Evolutionary conservation across 2,329 filamentous ascomycete genomes (phyloP).

Genomic region (Cercospora sesami): DNA sequence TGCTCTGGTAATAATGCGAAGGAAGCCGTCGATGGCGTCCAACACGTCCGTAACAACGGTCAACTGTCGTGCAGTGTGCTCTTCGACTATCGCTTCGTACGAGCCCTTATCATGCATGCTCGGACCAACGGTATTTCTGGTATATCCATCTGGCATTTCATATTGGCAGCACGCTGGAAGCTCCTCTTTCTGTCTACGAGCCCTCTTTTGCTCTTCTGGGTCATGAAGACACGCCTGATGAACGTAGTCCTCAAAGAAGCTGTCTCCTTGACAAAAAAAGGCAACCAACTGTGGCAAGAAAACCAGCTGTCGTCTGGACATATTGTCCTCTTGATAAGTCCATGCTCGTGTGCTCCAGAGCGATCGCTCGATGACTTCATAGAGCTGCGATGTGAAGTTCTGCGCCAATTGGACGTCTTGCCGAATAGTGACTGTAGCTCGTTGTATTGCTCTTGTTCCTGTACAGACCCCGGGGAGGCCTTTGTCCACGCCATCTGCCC

Average conservation of each 20-base stretch:
- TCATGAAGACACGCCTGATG: neutral
- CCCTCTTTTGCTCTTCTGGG: rapidly evolving
- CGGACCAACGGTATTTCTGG: no score
- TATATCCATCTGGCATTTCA: neutral
- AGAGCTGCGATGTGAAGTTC: neutral
- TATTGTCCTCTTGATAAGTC: neutral
- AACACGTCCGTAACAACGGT: neutral
- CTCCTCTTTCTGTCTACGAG: neutral
- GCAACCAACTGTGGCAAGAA: neutral
- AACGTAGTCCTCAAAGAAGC: neutral
- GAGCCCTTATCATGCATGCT: no score
- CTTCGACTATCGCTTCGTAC: neutral
- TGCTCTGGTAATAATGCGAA: neutral
- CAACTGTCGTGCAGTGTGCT: neutral
- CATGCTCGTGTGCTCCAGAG: neutral
- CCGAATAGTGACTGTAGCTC: neutral
- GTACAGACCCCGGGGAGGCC: neutral
- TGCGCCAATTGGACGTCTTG: neutral
- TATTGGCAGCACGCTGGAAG: neutral
- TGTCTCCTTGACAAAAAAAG: neutral
- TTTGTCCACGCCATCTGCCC: neutral
- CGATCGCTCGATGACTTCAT: neutral
- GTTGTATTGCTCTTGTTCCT: neutral
- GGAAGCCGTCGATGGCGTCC: neutral
- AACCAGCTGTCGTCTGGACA: neutral